phyloP scores from a whole-genome alignment of 257 asterid species.

The Buddleja alternifolia region DNA sequence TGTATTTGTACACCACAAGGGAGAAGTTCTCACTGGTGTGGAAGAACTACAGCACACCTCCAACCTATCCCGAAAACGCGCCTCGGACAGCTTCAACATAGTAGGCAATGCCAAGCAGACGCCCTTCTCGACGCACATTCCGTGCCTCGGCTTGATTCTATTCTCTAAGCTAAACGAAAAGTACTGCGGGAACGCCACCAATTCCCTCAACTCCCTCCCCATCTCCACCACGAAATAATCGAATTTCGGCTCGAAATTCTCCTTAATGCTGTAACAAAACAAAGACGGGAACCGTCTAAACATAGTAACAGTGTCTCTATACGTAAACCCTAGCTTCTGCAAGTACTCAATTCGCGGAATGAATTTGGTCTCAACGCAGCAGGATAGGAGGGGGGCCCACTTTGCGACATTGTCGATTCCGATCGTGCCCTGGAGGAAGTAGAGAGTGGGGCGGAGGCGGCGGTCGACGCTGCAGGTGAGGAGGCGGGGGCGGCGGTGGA shows the following conservation, averaged over 20 bases:
- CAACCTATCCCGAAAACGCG: slow-evolving; percentile 61
- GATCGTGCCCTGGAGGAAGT: slow-evolving; percentile 76
- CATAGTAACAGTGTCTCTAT: slow-evolving; percentile 58
- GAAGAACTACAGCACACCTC: slow-evolving; percentile 78
- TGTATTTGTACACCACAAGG: slow-evolving; percentile 61
- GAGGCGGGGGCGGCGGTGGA: slow-evolving; percentile 89
- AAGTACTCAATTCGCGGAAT: slow-evolving; percentile 77
- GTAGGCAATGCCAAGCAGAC: slow-evolving; percentile 76
- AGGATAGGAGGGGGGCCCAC: slow-evolving; percentile 69
- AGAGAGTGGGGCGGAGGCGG: slow-evolving; percentile 79
- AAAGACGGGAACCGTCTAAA: slow-evolving; percentile 79
- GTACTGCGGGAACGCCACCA: slow-evolving; percentile 82
- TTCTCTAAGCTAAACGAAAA: slow-evolving; percentile 91
- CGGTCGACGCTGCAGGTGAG: slow-evolving; percentile 58
- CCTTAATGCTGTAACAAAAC: slow-evolving; percentile 85
- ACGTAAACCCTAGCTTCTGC: slow-evolving; percentile 70
- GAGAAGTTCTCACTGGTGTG: slow-evolving; percentile 71
- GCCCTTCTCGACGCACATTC: slow-evolving; percentile 77
- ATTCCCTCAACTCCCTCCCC: slow-evolving; percentile 84
- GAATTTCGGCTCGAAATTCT: slow-evolving; percentile 80
- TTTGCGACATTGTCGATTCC: slow-evolving; percentile 68
- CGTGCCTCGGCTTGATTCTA: slow-evolving; percentile 82
- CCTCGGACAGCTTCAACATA: slow-evolving; percentile 71
- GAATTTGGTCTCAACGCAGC: slow-evolving; percentile 80
- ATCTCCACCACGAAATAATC: slow-evolving; percentile 85